phyloP scores from a whole-genome alignment of 2,329 filamentous ascomycete genomes.

The Microcyclosporella mali region DNA sequence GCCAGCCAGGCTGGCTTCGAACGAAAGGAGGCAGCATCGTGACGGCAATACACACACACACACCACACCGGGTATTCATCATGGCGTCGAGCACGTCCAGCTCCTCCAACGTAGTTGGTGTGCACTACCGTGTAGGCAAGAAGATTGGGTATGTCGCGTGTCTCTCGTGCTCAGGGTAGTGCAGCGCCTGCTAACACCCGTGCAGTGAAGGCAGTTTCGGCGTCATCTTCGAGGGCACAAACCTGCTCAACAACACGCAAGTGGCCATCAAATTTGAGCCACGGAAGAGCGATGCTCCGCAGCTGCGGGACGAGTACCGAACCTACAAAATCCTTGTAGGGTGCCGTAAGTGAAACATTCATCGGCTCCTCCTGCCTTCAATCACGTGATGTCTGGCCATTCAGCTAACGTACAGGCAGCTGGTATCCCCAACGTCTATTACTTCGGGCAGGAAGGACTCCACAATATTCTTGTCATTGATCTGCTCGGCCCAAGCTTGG shows the following conservation, averaged over 20 bases:
- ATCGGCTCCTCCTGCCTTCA: constrained; percentile 18
- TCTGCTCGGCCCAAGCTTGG: constrained; percentile 85
- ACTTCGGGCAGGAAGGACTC: constrained; percentile 95
- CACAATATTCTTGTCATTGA: constrained; percentile 99
- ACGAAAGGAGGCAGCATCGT: not conserved
- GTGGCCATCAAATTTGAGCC: constrained; percentile 99
- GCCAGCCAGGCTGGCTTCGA: not conserved
- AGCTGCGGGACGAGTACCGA: constrained; percentile 94
- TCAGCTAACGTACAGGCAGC: constrained; percentile 49
- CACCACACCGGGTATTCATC: not conserved
- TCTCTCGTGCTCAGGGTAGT: not conserved
- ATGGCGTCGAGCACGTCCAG: constrained; percentile 7
- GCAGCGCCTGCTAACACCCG: constrained; percentile 11
- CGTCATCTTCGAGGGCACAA: constrained; percentile 98
- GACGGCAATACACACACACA: not conserved
- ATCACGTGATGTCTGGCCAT: constrained; percentile 1
- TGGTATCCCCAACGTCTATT: constrained; percentile 98
- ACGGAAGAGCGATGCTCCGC: constrained; percentile 95
- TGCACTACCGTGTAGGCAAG: constrained; percentile 97
- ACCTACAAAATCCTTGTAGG: constrained; percentile 99
- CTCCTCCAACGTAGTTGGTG: constrained; percentile 86
- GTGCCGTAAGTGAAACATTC: constrained; percentile 69
- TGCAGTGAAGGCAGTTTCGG: constrained; percentile 80
- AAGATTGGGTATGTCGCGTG: constrained; percentile 65
- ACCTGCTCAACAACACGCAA: constrained; percentile 97